Percentiles rank a stretch among this genome's conserved stretches.
Evolutionary conservation across 2,329 filamentous ascomycete genomes (phyloP).

Genomic region (Pyrenochaeta sp.): DNA sequence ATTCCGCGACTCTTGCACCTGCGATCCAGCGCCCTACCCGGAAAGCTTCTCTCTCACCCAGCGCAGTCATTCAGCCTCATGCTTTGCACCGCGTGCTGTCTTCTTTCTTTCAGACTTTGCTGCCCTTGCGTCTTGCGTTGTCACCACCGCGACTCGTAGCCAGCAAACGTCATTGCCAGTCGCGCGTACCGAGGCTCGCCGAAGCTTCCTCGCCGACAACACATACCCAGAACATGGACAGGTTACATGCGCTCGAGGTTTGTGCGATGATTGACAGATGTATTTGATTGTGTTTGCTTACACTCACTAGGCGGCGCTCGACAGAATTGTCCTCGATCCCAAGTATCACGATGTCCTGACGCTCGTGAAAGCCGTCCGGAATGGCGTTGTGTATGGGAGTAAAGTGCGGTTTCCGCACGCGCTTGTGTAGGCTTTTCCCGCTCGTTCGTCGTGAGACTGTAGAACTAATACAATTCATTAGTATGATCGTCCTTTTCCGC

Average conservation of each 20-base stretch:
- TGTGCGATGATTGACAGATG: neutral
- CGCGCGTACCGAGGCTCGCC: slow-evolving; percentile 35
- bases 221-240: slow-evolving; percentile 33
- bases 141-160: slow-evolving; percentile 8
- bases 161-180: slow-evolving; percentile 25
- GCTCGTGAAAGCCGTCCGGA: slow-evolving; percentile 90
- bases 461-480: slow-evolving; percentile 44
- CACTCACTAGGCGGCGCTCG: slow-evolving; percentile 67
- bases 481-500: slow-evolving; percentile 97
- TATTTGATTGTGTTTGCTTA: slow-evolving; percentile 9
- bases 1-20: slow-evolving; percentile 23
- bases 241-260: slow-evolving; percentile 44
- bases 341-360: slow-evolving; percentile 84
- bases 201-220: slow-evolving; percentile 13
- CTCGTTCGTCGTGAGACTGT: neutral
- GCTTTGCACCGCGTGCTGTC: slow-evolving; percentile 1
- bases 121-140: neutral
- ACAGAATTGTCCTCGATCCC: slow-evolving; percentile 81
- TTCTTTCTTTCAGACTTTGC: neutral
- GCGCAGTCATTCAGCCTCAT: slow-evolving; percentile 17
- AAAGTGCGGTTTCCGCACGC: slow-evolving; percentile 99
- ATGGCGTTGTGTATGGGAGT: slow-evolving; percentile 94
- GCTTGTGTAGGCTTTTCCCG: slow-evolving; percentile 68
- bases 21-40: slow-evolving; percentile 21
- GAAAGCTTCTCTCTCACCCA: slow-evolving; percentile 10